A percentile compares a stretch with the other conserved stretches of the same genome.
phyloP scores from a whole-genome alignment of 148 eudicot species.

The Hydrangea macrophylla region DNA sequence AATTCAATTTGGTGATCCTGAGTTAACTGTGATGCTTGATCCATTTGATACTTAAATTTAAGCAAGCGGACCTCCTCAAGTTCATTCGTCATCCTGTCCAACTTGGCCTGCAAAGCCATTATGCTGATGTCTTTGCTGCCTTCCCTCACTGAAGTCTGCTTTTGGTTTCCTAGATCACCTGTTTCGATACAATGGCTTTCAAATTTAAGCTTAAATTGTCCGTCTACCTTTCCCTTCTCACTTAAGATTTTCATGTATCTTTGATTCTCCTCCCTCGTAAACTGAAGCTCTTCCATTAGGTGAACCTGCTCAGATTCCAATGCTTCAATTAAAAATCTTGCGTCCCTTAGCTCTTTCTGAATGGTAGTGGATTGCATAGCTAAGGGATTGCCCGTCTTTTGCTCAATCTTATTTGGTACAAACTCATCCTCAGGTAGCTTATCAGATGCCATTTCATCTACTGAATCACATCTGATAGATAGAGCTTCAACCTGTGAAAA shows the following conservation, averaged over 20 bases:
- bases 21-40: constrained; percentile 26
- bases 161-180: constrained; percentile 10
- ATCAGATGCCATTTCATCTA: constrained; percentile 27
- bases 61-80: constrained; percentile 42
- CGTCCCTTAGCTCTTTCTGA: constrained; percentile 29
- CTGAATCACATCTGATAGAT: constrained; percentile 29
- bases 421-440: constrained; percentile 22
- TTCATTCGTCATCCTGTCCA: constrained; percentile 39
- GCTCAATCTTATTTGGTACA: constrained; percentile 10
- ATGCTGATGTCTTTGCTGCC: constrained; percentile 19
- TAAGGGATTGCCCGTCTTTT: constrained; percentile 9
- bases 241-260: constrained; percentile 24
- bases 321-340: constrained; percentile 34
- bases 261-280: constrained; percentile 25
- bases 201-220: constrained; percentile 13
- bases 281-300: constrained; percentile 34
- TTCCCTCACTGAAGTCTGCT: background rate
- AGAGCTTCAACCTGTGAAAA: constrained; percentile 31
- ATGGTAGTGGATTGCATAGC: constrained; percentile 14
- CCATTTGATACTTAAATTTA: constrained; percentile 38
- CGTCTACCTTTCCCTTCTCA: constrained; percentile 10
- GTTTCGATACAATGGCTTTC: constrained; percentile 11
- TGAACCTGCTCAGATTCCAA: constrained; percentile 34
- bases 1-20: constrained; percentile 40
- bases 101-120: constrained; percentile 33